These are phyloP conservation scores for Ascochyta lentis DNA, from an alignment of 2,329 filamentous ascomycete species.

Conservation along the genomic window DNA sequence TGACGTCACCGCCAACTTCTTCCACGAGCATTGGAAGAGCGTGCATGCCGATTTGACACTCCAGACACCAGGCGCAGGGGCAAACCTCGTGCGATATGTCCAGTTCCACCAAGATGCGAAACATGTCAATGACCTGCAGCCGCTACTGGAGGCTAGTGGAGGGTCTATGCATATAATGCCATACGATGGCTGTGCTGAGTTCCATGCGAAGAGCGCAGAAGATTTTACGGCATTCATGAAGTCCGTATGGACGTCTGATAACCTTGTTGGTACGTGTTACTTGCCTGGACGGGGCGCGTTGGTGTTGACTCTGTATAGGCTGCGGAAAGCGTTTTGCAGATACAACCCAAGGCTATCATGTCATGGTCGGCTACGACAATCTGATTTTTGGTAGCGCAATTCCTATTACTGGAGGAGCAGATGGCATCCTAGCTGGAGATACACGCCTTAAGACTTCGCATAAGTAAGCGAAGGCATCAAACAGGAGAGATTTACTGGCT, in stretches of 20 bases:
- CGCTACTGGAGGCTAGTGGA: neutral
- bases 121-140: neutral
- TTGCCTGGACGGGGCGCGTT: neutral
- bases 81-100: conserved; percentile 13
- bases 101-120: conserved; percentile 20
- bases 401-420: conserved; percentile 1
- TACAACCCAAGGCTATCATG: neutral
- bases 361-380: conserved; percentile 24
- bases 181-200: conserved; percentile 21
- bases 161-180: conserved; percentile 3
- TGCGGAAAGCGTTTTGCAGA: neutral
- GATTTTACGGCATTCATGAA: conserved; percentile 3
- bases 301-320: neutral
- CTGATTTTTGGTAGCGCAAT: conserved; percentile 15
- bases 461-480: neutral
- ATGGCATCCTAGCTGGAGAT: conserved; percentile 13
- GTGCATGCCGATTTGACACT: conserved; percentile 22
- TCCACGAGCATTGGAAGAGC: conserved; percentile 20
- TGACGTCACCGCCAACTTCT: conserved; percentile 11
- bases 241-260: neutral
- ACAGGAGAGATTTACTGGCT: too few relatives aligned
- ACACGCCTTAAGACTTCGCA: neutral
- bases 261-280: neutral
- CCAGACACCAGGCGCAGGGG: neutral
- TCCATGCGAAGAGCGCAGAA: conserved; percentile 9